Conservation (phyloP, 225 moss, liverwort and hornwort species). For the Straminergon stramineum region DNA sequence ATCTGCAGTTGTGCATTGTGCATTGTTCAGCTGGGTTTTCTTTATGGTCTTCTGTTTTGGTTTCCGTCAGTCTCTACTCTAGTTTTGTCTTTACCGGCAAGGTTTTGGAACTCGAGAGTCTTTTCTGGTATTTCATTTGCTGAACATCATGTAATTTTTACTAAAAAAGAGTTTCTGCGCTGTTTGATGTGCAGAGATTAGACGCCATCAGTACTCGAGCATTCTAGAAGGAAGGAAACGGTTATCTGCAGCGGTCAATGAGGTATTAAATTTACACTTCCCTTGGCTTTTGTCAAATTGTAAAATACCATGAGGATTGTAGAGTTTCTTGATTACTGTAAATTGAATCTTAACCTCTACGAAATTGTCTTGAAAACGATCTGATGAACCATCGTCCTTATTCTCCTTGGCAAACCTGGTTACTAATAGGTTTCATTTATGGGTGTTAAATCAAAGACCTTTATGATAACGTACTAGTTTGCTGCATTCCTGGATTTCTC, state of each 20-base stretch:
- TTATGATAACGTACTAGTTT: not conserved
- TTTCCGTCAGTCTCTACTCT: not conserved
- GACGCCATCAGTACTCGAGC: slow-evolving; percentile 25
- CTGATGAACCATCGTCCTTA: not conserved
- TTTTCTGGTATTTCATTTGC: not conserved
- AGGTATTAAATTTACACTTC: not conserved
- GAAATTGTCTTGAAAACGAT: not conserved
- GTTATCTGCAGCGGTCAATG: slow-evolving; percentile 29
- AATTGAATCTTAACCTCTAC: not conserved
- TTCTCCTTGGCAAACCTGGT: not conserved
- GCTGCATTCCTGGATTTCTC: not conserved
- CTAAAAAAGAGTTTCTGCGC: not conserved
- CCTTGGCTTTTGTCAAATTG: not conserved
- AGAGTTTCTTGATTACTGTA: not conserved
- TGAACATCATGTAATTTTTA: not conserved
- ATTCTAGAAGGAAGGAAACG: slow-evolving; percentile 75
- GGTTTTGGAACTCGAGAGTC: not conserved
- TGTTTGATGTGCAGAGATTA: slow-evolving; percentile 50
- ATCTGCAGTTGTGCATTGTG: not conserved
- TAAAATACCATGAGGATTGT: not conserved
- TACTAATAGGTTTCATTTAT: not conserved
- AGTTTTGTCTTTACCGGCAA: not conserved
- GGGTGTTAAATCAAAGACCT: not conserved
- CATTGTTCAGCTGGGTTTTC: not conserved
- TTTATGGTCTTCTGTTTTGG: not conserved